phyloP scores from a whole-genome alignment of 1,284 basidiomycete species.

The Puccinia polysora region DNA sequence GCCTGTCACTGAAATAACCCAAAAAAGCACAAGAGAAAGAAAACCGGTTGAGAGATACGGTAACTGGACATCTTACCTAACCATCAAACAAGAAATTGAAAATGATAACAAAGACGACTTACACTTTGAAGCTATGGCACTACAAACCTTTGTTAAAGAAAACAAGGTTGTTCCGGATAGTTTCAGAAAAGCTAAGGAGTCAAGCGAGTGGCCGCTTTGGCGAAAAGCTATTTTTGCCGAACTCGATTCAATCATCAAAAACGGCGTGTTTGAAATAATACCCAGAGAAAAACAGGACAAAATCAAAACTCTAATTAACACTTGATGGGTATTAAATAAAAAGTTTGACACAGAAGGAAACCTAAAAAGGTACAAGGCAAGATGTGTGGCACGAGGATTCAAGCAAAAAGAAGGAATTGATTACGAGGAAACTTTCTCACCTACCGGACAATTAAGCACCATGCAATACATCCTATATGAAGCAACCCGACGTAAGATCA shows the following conservation, averaged over 20 bases:
- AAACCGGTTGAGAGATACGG: constrained; percentile 11
- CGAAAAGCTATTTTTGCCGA: constrained; percentile 15
- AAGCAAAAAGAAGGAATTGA: constrained; percentile 33
- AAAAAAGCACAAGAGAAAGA: constrained; percentile 21
- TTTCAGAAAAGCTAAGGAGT: not conserved
- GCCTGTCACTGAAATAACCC: constrained; percentile 16
- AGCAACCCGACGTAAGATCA: not conserved
- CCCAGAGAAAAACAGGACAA: not conserved
- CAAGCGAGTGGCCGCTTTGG: constrained; percentile 8
- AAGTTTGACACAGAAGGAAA: constrained; percentile 23
- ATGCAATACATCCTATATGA: constrained; percentile 8
- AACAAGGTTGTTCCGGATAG: constrained; percentile 17
- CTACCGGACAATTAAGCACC: constrained; percentile 19
- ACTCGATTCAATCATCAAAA: constrained; percentile 25
- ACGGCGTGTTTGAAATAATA: constrained; percentile 30
- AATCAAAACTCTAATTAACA: constrained; percentile 26
- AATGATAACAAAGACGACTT: not conserved
- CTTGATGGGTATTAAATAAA: constrained; percentile 23
- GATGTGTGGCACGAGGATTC: constrained; percentile 37
- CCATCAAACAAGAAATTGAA: constrained; percentile 12
- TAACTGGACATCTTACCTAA: constrained; percentile 20
- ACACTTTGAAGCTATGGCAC: constrained; percentile 9
- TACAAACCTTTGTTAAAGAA: constrained; percentile 23
- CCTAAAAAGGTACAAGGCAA: constrained; percentile 26
- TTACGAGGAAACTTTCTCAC: constrained; percentile 38